Base-by-base conservation (phyloP, 768 basidiomycete genomes). In the Scleroderma bovista region DNA sequence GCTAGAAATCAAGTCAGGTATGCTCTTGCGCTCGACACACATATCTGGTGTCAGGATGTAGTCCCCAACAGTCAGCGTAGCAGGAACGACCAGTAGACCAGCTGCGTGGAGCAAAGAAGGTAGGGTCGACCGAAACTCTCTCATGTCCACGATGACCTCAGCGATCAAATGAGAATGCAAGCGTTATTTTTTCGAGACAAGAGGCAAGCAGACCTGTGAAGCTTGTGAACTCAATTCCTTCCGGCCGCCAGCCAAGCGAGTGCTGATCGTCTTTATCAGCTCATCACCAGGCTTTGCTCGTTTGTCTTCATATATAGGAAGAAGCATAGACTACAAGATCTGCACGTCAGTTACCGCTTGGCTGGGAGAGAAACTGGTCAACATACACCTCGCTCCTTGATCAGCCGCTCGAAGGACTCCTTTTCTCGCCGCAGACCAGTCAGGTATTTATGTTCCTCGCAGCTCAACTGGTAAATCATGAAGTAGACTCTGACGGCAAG, bases 11-110 rank as follows among this genome's bases (percentile, higher is more conserved):
- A 99, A 61, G 72, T 99, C 96, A 0, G 93, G 76, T 44, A 98
- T 74, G 57, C 94, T 94, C 72, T 99, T 99, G 50, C 95, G 75
- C 69, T 99, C 96, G 2, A 99, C 87, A 54, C 91, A 94, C 54
- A 98, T 94, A 52, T 95, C 91, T 0, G 95, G 96, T 1, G 90
- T 87, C 41, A 98, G 70, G 47, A 99, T 87, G 61, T 99, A 99
- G 67, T 99, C 96, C 2, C 96, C 96, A 2, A 98, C 88, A 0
- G 88, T 92, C 53, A 99, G 72, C 0, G 94, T 98, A 1, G 87
- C 86, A 1, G 96, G 95, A n/a, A 93, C 74, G 37, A 97, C 81
- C 31, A 85, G 70, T 37, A 95, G 69, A 39, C 78, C 77, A 0
- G 89, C 78, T 0, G 89, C 92, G 60, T 98, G 93, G 8, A 98